A percentile compares a stretch with the other conserved stretches of the same genome.
Evolutionary conservation across 1,284 basidiomycete genomes (phyloP).

Genomic region (Sanghuangporus baumii): DNA sequence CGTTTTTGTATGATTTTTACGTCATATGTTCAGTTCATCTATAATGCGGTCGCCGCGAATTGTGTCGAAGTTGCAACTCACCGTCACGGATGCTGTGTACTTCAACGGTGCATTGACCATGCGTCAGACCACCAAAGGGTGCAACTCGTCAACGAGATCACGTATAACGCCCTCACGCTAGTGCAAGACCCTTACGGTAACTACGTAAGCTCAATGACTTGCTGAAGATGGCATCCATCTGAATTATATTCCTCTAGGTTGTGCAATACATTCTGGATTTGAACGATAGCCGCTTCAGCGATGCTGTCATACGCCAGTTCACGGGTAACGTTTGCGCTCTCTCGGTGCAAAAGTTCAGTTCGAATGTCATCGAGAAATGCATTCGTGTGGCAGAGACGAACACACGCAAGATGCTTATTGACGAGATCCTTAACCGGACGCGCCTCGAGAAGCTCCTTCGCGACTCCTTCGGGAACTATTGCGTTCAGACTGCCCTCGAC

Average conservation of each 20-base stretch:
- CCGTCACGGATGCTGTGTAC: conserved; percentile 97
- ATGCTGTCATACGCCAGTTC: conserved; percentile 96
- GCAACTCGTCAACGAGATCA: conserved; percentile 98
- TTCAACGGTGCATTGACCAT: conserved; percentile 98
- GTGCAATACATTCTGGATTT: conserved; percentile 97
- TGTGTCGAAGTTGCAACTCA: conserved; percentile 99
- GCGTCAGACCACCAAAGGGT: conserved; percentile 93
- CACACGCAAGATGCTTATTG: conserved; percentile 92
- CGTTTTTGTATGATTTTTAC: conserved; percentile 9
- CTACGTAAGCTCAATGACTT: conserved; percentile 58
- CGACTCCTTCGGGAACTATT: conserved; percentile 94
- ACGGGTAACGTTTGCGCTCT: conserved; percentile 96
- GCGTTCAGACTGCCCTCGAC: conserved; percentile 91
- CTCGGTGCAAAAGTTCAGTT: conserved; percentile 98
- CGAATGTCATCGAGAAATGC: conserved; percentile 96
- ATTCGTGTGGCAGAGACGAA: conserved; percentile 95
- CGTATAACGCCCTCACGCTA: conserved; percentile 94
- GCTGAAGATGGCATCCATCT: not conserved
- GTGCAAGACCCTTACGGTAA: conserved; percentile 99
- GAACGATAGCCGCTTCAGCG: conserved; percentile 97
- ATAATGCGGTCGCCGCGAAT: conserved; percentile 98
- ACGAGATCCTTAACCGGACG: conserved; percentile 91
- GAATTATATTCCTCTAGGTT: conserved; percentile 42
- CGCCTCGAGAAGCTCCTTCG: conserved; percentile 93
- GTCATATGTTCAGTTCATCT: conserved; percentile 76